phyloP scores from a whole-genome alignment of 23 red algal genomes.

The Gracilaria vermiculophylla region DNA sequence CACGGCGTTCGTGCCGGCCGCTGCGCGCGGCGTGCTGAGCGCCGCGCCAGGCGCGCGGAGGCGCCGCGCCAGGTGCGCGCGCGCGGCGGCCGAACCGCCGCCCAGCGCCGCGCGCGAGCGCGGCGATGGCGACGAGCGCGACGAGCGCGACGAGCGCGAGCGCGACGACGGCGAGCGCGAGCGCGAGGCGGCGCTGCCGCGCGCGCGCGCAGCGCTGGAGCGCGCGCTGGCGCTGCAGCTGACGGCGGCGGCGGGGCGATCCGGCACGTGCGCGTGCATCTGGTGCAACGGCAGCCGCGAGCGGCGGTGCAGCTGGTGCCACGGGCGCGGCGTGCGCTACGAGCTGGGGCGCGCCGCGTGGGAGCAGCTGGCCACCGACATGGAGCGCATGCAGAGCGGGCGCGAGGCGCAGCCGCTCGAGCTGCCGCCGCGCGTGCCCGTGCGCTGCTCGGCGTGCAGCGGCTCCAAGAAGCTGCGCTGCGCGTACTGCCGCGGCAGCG shows the following conservation, averaged over 20 bases:
- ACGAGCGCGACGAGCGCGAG: conserved; percentile 16
- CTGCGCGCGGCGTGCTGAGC: too few relatives aligned
- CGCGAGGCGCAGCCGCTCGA: neutral
- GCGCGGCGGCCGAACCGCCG: neutral
- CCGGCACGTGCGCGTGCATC: conserved; percentile 58
- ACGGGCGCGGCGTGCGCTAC: conserved; percentile 45
- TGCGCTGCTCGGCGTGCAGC: conserved; percentile 52
- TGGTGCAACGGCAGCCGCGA: conserved; percentile 68
- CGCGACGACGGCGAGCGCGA: too few relatives aligned
- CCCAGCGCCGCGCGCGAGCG: neutral
- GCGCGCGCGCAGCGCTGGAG: conserved; percentile 34
- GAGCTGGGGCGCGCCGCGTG: conserved; percentile 48
- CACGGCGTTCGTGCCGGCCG: neutral
- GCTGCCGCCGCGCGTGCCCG: conserved; percentile 24
- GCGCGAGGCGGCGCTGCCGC: too few relatives aligned
- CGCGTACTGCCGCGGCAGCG: conserved; percentile 72
- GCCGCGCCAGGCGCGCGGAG: too few relatives aligned
- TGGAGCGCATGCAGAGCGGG: conserved; percentile 35
- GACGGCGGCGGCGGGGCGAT: neutral
- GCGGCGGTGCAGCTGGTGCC: conserved; percentile 65
- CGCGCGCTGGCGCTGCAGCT: neutral
- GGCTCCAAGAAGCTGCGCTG: conserved; percentile 64
- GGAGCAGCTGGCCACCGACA: conserved; percentile 55
- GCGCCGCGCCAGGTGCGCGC: neutral
- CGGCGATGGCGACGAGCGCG: conserved; percentile 20